A percentile compares a stretch with the other conserved stretches of the same genome.
These are phyloP conservation scores for Scheffersomyces cryptocercus DNA, from an alignment of 1,139 yeast genomes.

Conservation along the genomic window DNA sequence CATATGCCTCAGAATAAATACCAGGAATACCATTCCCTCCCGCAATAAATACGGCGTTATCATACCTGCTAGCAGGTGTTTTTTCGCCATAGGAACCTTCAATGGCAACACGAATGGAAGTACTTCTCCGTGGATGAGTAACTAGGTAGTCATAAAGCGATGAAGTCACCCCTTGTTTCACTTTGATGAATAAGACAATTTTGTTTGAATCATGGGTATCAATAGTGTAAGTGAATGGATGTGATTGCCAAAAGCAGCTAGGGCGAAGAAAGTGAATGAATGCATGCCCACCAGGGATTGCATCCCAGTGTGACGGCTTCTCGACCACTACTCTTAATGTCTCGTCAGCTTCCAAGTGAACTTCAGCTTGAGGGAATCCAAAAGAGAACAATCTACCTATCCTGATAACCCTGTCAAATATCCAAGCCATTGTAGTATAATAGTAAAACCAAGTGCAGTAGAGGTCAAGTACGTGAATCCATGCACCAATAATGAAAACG, in stretches of 20 bases:
- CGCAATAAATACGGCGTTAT: constrained; percentile 24
- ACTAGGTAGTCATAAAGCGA: constrained; percentile 27
- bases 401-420: constrained; percentile 42
- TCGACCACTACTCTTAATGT: constrained; percentile 43
- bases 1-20: constrained; percentile 20
- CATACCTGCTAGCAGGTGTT: constrained; percentile 18
- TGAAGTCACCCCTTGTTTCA: constrained; percentile 47
- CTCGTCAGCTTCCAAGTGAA: constrained; percentile 35
- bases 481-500: constrained; percentile 42
- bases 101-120: constrained; percentile 20
- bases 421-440: constrained; percentile 45
- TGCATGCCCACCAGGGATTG: constrained; percentile 64
- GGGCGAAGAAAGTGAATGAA: constrained; percentile 56
- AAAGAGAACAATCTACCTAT: constrained; percentile 31
- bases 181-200: constrained; percentile 42
- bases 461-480: constrained; percentile 38
- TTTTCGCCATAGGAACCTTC: constrained; percentile 27
- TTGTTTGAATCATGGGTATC: constrained; percentile 32
- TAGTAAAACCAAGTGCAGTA: constrained; percentile 42
- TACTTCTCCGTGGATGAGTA: constrained; percentile 19
- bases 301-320: constrained; percentile 43
- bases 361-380: constrained; percentile 41
- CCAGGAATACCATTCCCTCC: constrained; percentile 33
- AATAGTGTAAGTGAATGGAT: constrained; percentile 64
- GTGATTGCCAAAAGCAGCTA: constrained; percentile 67